Conservation (phyloP, 169 alveolate species). For the Theileria annulata region DNA sequence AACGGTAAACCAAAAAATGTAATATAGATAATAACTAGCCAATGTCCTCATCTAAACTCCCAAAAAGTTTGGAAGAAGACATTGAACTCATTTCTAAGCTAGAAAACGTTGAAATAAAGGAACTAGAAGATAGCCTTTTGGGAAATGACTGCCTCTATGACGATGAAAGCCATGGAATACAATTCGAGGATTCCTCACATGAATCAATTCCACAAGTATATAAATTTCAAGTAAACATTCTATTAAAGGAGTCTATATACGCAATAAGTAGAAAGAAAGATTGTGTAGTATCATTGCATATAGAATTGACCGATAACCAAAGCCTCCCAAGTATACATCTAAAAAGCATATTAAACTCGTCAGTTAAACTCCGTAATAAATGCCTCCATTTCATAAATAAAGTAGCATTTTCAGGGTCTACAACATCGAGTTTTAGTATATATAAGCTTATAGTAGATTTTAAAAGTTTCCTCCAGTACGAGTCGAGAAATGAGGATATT, state of each 20-base stretch:
- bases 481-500: conserved; percentile 2
- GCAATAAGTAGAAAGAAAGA: conserved; percentile 33
- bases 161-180: conserved; percentile 31
- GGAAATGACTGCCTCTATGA: conserved; percentile 5
- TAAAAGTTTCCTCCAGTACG: conserved; percentile 34
- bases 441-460: conserved; percentile 22
- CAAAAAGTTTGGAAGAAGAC: conserved; percentile 22
- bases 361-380: neutral
- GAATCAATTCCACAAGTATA: neutral
- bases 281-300: conserved; percentile 23
- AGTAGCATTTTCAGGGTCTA: neutral
- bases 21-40: neutral
- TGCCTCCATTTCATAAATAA: conserved; percentile 11
- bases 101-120: conserved; percentile 33
- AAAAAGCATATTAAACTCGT: conserved; percentile 27
- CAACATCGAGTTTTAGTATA: neutral
- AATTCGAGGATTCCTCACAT: conserved; percentile 37
- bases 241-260: conserved; percentile 23
- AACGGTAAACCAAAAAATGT: neutral
- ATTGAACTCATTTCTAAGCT: conserved; percentile 18
- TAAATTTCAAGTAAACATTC: conserved; percentile 25
- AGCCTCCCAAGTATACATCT: conserved; percentile 18
- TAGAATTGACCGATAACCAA: conserved; percentile 35
- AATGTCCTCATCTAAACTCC: conserved; percentile 18
- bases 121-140: conserved; percentile 28